Evolutionary conservation across 2,329 filamentous ascomycete genomes (phyloP), one percentile per base, ranked within the genome.

Genomic region (Colletotrichum zoysiae): DNA sequence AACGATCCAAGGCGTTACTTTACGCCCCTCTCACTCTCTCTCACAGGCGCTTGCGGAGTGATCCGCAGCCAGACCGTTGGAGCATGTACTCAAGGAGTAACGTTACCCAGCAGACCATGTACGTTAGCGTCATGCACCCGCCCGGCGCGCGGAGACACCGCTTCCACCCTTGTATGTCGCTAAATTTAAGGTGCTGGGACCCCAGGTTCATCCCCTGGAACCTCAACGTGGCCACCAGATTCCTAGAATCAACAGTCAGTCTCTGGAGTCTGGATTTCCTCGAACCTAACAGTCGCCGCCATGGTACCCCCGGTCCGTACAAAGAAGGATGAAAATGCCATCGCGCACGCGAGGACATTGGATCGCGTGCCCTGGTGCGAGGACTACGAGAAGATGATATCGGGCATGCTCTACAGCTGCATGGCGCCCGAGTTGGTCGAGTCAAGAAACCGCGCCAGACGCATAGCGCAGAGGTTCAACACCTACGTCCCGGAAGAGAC

Each of bases 301-400:
- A 64, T 64, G 61, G 61, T 64, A 8, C 61, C 61, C 16, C 61
- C 61, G 20, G 50, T 64, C 18, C 50, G 50, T 12, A 64, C 61
- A 7, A 2, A 23, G 42, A 87, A 86, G 71, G 81, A 87, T 66
- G 69, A 76, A 0, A 78, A 79, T 38, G 80, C 81, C 56, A 81
- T 89, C 48, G 83, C 80, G 58, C 79, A 81, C 44, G 86, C 87
- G 18, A 85, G 81, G 74, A 81, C 81, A 44, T 78, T 89, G 14
- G 79, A 84, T 12, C 84, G 89, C 72, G 81, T 86, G 1, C 88
- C 88, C 0, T 88, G 86, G 83, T 86, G 87, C 70, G 88, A 91
- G 5, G 86, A 90, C 72, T 91, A 90, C 71, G 88, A 91, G 75
- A 88, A 87, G 76, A 91, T 91, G 89, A 87, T 91, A 56, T 90